Base-by-base conservation (phyloP, 495 filamentous ascomycete species). In the Friedmanniomyces simplex region DNA sequence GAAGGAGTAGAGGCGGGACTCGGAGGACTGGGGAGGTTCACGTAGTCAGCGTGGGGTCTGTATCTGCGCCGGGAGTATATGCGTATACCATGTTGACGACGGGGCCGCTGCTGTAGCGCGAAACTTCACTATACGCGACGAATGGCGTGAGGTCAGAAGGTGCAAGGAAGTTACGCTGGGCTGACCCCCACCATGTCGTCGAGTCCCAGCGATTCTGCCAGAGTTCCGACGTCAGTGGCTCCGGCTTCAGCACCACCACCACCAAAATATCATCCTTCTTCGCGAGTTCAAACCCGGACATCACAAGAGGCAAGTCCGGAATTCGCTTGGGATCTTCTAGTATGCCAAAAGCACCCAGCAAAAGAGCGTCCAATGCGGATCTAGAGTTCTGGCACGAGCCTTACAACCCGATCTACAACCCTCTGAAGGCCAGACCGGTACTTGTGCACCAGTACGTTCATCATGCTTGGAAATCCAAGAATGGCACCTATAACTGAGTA, bases 1-100 rank as follows among this genome's bases (percentile, higher is more conserved):
- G 80, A 97, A 95, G 25, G 91, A 85, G 73, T 97, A 98, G 63
- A 98, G 79, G 56, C 93, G 79, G 52, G 88, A 79, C 75, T 96
- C 91, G 63, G 89, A 93, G 64, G 87, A 74, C 82, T 81, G 62
- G 51, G 45, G 1, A 20, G 25, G 21, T 22, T 34, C 18, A 20
- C 2, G 32, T 13, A 21, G 25, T n/a, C n/a, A n/a, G n/a, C n/a
- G n/a, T n/a, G 18, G 16, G 49, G 11, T 54, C 34, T n/a, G 51
- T 11, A 2, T 10, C 32, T 13, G 14, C 20, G 2, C 6, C 22
- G 32, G n/a, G 37, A 22, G 49, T 5, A 2, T 37, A 4, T 14
- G 2, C 12, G 46, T 49, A 4, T 45, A 52, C 49, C 49, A 52
- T 52, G 2, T 52, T 52, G 49, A 26, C 7, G 30, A 26, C 2